Base-by-base conservation (phyloP, 1,284 basidiomycete species). In the Papiliotrema fonsecae region DNA sequence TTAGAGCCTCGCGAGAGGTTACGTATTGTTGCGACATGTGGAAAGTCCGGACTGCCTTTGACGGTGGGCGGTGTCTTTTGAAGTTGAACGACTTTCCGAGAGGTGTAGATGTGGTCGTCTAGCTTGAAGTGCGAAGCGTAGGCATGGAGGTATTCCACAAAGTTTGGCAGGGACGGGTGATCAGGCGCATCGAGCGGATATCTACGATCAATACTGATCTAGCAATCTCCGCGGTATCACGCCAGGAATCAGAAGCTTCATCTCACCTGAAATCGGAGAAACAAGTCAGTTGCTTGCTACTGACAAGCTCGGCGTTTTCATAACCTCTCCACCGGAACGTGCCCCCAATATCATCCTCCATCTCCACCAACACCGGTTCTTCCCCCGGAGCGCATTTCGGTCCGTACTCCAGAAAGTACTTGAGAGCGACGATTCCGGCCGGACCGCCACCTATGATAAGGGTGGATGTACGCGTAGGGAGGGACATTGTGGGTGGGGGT, bases 341-440 rank as follows among this genome's bases (percentile, higher is more conserved):
- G 5, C 82, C 83, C 2, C 82, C 83, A 42, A 84, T 77, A 54
- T 79, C 76, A n/a, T 69, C 63, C 62, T 84, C 81, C 54, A 79
- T 77, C 61, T 84, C 83, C n/a, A 83, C 69, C 16, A 82, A 61
- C 31, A 82, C 55, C 31, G 76, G 77, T 52, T 76, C 77, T 24
- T 76, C 78, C 46, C 71, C 75, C 14, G 72, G 71, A 13, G 34
- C 42, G 50, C 39, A 58, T 4, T 50, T 34, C 13, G 73, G 65
- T 11, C 76, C 71, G 40, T 75, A 72, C 57, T 78, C 73, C 19
- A 81, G 71, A 6, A 82, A 61, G 22, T 81, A 79, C 67, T 84
- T 84, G 62, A 80, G 78, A 0, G 78, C 77, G 19, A 82, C 81
- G 13, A 85, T 68, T 1, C 82, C 82, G 2, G 79, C 77, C 1